phyloP scores from a whole-genome alignment of 2,329 filamentous ascomycete genomes.

The Sporothrix schenckii region DNA sequence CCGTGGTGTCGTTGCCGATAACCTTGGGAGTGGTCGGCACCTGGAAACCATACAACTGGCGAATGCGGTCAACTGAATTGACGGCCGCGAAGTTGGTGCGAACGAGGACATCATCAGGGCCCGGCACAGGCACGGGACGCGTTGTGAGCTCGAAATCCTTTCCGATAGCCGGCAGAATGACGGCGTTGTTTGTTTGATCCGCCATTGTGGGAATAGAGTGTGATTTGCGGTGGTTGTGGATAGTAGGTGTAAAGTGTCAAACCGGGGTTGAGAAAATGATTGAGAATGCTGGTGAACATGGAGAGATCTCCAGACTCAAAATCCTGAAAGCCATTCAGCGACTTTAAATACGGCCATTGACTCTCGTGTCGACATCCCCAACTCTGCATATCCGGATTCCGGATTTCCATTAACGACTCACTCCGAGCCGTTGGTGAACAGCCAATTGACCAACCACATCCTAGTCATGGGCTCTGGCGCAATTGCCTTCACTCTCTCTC shows the following conservation, averaged over 20 bases:
- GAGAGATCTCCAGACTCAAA: background rate
- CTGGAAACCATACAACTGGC: slow-evolving; percentile 39
- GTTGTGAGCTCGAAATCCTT: slow-evolving; percentile 13
- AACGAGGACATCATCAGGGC: background rate
- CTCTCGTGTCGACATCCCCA: background rate
- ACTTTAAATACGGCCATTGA: background rate
- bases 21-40: slow-evolving; percentile 39
- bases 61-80: slow-evolving; percentile 40
- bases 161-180: background rate
- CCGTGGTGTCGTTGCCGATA: slow-evolving; percentile 33
- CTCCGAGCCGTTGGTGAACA: background rate
- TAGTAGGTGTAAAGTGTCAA: no score
- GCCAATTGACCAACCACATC: no score
- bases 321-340: no score
- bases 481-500: background rate
- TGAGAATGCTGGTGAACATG: background rate
- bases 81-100: slow-evolving; percentile 30
- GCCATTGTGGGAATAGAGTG: background rate
- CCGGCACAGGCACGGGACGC: slow-evolving; percentile 5
- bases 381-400: background rate
- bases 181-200: background rate
- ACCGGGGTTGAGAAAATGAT: background rate
- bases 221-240: no score
- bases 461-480: no score
- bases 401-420: background rate